Evolutionary conservation across 257 asterid species (phyloP).

Genomic region (Euphrasia confusa): DNA sequence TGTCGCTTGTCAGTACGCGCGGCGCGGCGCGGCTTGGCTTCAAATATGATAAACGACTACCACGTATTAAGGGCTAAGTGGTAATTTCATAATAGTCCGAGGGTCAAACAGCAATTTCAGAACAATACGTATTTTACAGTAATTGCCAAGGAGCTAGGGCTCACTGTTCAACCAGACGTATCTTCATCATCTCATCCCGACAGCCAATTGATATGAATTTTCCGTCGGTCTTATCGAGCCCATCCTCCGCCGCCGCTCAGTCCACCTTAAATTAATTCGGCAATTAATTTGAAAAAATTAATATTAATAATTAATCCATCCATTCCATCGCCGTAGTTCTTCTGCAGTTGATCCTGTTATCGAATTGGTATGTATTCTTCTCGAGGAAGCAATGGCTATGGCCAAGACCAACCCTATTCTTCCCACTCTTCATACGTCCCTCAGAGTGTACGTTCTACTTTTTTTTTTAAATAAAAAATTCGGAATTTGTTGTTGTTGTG

Average conservation of each 20-base stretch:
- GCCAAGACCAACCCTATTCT: slow-evolving; percentile 54
- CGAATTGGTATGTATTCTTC: slow-evolving; percentile 43
- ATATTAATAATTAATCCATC: too few species aligned
- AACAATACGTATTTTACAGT: too few species aligned
- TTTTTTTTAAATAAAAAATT: background rate
- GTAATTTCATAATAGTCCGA: too few species aligned
- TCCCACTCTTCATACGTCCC: slow-evolving; percentile 47
- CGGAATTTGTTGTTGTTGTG: background rate
- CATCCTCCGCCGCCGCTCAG: background rate
- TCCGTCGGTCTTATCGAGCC: slow-evolving; percentile 20
- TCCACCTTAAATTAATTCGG: background rate
- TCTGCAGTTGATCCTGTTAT: slow-evolving; percentile 1
- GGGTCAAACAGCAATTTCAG: background rate
- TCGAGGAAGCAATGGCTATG: slow-evolving; percentile 51
- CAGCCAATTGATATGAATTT: background rate
- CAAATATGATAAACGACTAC: background rate
- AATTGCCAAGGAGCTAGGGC: slow-evolving; percentile 9
- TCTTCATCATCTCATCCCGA: background rate
- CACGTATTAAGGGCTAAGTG: too few species aligned
- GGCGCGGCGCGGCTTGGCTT: background rate
- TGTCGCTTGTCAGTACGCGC: background rate
- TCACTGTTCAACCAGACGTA: slow-evolving; percentile 2
- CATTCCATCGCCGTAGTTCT: slow-evolving; percentile 12
- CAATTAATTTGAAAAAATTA: too few species aligned
- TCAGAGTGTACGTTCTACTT: slow-evolving; percentile 36